Conservation (phyloP, 2,329 filamentous ascomycete species). For the Raffaelea albimanens region DNA sequence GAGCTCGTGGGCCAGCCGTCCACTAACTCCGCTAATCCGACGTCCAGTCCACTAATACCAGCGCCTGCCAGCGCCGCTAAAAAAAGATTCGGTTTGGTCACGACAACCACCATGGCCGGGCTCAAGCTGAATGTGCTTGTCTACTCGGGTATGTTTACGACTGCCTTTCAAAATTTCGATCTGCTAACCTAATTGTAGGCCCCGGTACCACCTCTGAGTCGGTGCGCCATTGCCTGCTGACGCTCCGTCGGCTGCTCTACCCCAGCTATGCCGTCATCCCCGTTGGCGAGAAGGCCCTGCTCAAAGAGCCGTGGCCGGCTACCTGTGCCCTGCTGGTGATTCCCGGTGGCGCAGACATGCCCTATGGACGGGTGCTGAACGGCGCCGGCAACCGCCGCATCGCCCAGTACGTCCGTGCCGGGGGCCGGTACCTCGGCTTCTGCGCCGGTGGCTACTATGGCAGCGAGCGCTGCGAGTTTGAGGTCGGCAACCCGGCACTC, state of each 20-base stretch:
- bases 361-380: slow-evolving; percentile 81
- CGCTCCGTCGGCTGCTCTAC: slow-evolving; percentile 74
- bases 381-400: slow-evolving; percentile 81
- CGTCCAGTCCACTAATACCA: too few relatives aligned
- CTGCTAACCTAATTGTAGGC: slow-evolving; percentile 40
- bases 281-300: slow-evolving; percentile 64
- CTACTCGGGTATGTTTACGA: slow-evolving; percentile 74
- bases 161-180: neutral
- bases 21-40: too few relatives aligned
- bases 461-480: slow-evolving; percentile 74
- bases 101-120: too few relatives aligned
- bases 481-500: slow-evolving; percentile 70
- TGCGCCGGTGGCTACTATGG: slow-evolving; percentile 96
- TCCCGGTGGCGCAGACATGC: slow-evolving; percentile 87
- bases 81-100: too few relatives aligned
- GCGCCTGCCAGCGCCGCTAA: too few relatives aligned
- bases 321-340: slow-evolving; percentile 86
- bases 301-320: slow-evolving; percentile 85
- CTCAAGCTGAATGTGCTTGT: slow-evolving; percentile 76
- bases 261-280: slow-evolving; percentile 90
- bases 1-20: too few relatives aligned
- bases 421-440: slow-evolving; percentile 80
- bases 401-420: slow-evolving; percentile 71
- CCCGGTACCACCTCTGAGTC: slow-evolving; percentile 80
- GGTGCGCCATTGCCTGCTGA: slow-evolving; percentile 80